Base-by-base conservation (phyloP, 2,329 filamentous ascomycete species). In the Colletotrichum musae region DNA sequence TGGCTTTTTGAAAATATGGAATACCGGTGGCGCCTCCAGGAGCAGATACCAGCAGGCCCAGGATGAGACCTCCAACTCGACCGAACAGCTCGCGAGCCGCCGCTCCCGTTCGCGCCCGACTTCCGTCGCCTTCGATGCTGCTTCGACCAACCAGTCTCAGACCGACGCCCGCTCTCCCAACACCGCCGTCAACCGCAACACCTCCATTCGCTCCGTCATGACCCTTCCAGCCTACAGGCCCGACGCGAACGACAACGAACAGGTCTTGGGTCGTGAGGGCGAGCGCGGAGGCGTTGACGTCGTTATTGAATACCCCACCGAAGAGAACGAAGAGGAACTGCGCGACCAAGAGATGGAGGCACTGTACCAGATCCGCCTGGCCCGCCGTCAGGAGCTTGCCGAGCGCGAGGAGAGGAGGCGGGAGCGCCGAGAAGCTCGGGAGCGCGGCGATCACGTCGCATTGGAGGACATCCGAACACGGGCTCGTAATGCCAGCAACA, bases 321-420 rank as follows among this genome's bases (percentile, higher is more conserved):
- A 85, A 9, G 93, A 97, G 59, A 92, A 94, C 62, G 90, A 97
- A 72, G 94, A 97, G 78, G 81, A 83, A 2, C 83, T 94, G 61
- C 88, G 96, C 13, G 94, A 98, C 72, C 89, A 94, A 32, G 94
- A 98, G 79, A 98, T 98, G 96, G 93, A 96, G 71, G 89, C 93
- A 0, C 81, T 98, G 48, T 98, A 97, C 79, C 94, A 97, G 79
- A 95, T 98, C 68, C 91, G 96, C 13, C 78, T 93, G 13, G 90
- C 93, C 18, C 89, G 96, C 62, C 89, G 95, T 59, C 86, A 89
- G 64, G 92, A 97, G 78, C 86, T 92, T 47, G 89, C 89, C 5
- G 94, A 96, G 71, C 90, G 94, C 5, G 93, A 97, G 73, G 91
- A 92, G 72, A 85, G 93, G n/a, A 86, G 93, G 59, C 86, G 88